Percentiles rank a stretch among this genome's conserved stretches.
These are phyloP conservation scores for Patellaria atrata DNA, from an alignment of 495 filamentous ascomycete genomes.

Conservation along the genomic window DNA sequence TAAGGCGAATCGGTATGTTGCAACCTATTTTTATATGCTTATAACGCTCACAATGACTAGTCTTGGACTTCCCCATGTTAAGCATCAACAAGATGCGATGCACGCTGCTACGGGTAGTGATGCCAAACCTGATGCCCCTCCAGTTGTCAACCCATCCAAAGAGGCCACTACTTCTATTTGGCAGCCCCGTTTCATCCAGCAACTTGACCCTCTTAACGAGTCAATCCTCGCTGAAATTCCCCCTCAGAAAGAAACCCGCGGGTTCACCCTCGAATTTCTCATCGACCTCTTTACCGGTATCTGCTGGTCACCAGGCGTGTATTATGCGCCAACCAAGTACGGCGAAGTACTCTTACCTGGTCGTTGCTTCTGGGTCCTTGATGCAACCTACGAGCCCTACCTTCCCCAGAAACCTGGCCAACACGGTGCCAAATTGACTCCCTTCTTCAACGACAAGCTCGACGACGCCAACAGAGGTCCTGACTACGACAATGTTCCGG, in stretches of 20 bases:
- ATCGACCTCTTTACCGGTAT: slow-evolving; percentile 16
- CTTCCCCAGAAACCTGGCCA: slow-evolving; percentile 20
- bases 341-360: slow-evolving; percentile 8
- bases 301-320: slow-evolving; percentile 22
- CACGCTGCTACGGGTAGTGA: too few species aligned
- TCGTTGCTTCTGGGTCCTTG: slow-evolving; percentile 23
- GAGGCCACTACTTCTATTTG: too few species aligned
- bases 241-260: slow-evolving; percentile 2
- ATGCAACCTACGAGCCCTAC: slow-evolving; percentile 21
- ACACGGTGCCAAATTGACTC: slow-evolving; percentile 27
- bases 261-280: slow-evolving; percentile 25
- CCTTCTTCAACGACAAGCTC: slow-evolving; percentile 23
- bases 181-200: slow-evolving; percentile 5
- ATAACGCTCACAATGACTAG: too few species aligned
- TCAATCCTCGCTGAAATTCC: slow-evolving; percentile 4
- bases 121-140: too few species aligned
- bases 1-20: too few species aligned
- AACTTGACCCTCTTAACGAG: not conserved
- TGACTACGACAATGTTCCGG: slow-evolving; percentile 17
- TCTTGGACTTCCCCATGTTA: too few species aligned
- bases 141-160: too few species aligned
- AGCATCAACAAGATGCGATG: too few species aligned
- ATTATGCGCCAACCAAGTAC: slow-evolving; percentile 15
- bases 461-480: slow-evolving; percentile 8
- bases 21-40: too few species aligned